A percentile compares a stretch with the other conserved stretches of the same genome.
Conservation (phyloP, 768 basidiomycete genomes). For the Omphalotus guepiniiformis region DNA sequence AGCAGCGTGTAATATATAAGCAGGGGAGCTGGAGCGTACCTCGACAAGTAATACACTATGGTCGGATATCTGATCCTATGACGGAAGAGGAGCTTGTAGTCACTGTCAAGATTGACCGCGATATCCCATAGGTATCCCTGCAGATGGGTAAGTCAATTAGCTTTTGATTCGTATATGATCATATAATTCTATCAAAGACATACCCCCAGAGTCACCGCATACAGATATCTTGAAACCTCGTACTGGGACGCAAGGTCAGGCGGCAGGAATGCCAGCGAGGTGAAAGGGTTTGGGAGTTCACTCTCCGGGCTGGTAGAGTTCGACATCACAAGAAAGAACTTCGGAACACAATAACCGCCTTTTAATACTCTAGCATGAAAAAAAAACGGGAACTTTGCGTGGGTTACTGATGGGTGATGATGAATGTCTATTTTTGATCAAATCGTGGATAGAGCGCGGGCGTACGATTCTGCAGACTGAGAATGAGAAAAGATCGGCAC, state of each 20-base stretch:
- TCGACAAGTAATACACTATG: constrained; percentile 20
- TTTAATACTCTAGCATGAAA: no score
- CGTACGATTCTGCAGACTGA: no score
- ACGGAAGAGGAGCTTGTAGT: constrained; percentile 18
- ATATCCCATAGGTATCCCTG: constrained; percentile 28
- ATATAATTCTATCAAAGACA: not conserved
- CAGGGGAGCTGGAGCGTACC: not conserved
- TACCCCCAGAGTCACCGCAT: constrained; percentile 6
- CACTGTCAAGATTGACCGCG: constrained; percentile 16
- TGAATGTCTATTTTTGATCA: no score
- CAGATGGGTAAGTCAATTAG: constrained; percentile 2
- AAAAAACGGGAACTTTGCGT: no score
- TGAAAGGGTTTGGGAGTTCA: constrained; percentile 23
- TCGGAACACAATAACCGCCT: no score
- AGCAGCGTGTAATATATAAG: not conserved
- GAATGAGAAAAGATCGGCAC: no score
- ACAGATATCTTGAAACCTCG: constrained; percentile 23
- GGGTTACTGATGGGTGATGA: no score
- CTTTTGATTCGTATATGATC: not conserved
- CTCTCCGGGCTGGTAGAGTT: no score
- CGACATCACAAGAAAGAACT: no score
- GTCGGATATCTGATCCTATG: constrained; percentile 15
- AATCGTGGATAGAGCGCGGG: no score
- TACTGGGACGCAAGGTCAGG: constrained; percentile 22
- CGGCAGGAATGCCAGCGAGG: constrained; percentile 26